Conservation (phyloP, 1,284 basidiomycete genomes). For the Tausonia pullulans region DNA sequence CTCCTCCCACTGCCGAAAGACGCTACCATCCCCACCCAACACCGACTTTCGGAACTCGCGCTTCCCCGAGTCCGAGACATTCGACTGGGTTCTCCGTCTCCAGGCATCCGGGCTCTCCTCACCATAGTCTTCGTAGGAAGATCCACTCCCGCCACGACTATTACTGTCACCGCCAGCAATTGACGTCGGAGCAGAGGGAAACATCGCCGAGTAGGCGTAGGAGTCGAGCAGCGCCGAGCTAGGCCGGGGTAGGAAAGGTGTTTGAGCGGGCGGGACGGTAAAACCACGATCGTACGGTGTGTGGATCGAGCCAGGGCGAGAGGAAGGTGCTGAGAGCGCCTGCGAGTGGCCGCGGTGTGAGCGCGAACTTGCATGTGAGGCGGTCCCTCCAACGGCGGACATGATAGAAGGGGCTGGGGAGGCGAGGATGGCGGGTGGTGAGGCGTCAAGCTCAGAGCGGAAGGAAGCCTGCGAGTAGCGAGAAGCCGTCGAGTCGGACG, state of each 20-base stretch:
- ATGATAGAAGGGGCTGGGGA: neutral
- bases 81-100: too few species aligned
- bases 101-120: too few species aligned
- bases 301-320: neutral
- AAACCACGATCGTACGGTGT: neutral
- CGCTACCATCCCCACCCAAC: neutral
- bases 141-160: too few species aligned
- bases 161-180: neutral
- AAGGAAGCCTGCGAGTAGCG: conserved; percentile 13
- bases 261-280: neutral
- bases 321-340: neutral
- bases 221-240: conserved; percentile 13
- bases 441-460: conserved; percentile 2
- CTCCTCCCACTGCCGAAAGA: neutral
- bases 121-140: too few species aligned
- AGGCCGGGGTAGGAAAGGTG: conserved; percentile 13
- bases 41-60: neutral
- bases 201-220: neutral
- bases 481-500: conserved; percentile 6
- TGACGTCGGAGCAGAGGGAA: conserved; percentile 9
- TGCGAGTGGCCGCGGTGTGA: neutral
- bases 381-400: too few species aligned
- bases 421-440: too few species aligned
- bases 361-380: too few species aligned
- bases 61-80: too few species aligned